These are phyloP conservation scores for Euphorbia corollata DNA, from an alignment of 441 rosid species.

Conservation along the genomic window DNA sequence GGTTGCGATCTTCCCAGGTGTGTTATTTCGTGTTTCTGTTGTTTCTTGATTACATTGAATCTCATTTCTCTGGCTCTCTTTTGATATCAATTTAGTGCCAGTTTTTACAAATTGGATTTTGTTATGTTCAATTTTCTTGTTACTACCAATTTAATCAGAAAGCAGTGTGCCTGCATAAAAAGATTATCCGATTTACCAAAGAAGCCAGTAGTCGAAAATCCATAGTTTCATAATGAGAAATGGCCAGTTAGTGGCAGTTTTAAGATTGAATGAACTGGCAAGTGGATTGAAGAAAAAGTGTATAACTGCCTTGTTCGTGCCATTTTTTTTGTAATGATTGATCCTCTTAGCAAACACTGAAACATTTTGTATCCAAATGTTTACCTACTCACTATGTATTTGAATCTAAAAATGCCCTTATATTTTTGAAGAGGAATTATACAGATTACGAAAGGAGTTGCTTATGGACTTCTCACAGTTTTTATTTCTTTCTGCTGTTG, in stretches of 20 bases:
- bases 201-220: too few species aligned
- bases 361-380: not conserved
- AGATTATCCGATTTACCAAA: too few species aligned
- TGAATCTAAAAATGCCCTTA: too few species aligned
- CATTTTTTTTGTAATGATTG: not conserved
- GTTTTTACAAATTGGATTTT: too few species aligned
- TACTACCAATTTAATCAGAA: too few species aligned
- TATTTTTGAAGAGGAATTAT: too few species aligned
- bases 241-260: not conserved
- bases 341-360: not conserved
- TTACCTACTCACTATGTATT: too few species aligned
- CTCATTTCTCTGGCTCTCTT: not conserved
- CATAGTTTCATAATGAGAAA: too few species aligned
- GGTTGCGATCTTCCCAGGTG: constrained; percentile 89
- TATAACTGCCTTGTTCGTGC: not conserved
- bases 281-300: not conserved
- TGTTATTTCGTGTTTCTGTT: not conserved
- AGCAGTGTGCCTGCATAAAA: not conserved
- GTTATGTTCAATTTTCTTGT: too few species aligned
- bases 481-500: too few species aligned
- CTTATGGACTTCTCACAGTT: too few species aligned
- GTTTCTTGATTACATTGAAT: not conserved
- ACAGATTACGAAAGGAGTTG: too few species aligned
- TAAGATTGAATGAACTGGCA: not conserved
- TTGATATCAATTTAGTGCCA: not conserved